Percentiles rank a stretch among this genome's conserved stretches.
phyloP scores from a whole-genome alignment of 352 stramenopile genomes.

The Globisporangium mamillatum region DNA sequence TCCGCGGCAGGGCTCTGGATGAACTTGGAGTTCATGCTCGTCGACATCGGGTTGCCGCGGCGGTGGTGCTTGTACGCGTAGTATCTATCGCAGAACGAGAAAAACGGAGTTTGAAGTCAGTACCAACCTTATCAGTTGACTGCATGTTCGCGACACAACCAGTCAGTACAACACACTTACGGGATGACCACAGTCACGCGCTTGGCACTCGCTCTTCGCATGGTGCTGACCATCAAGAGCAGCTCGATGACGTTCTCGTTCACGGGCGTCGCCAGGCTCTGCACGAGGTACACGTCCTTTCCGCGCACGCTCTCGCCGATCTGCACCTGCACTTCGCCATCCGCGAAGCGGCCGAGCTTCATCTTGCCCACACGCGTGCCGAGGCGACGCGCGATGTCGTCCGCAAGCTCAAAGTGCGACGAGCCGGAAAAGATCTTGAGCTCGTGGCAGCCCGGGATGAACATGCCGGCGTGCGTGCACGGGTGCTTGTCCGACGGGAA shows the following conservation, averaged over 20 bases:
- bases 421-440: slow-evolving; percentile 93
- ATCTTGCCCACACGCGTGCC: slow-evolving; percentile 87
- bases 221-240: slow-evolving; percentile 93
- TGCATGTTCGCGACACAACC: not conserved
- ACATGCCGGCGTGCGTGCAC: slow-evolving; percentile 89
- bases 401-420: slow-evolving; percentile 87
- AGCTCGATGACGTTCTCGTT: slow-evolving; percentile 96
- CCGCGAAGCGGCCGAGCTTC: slow-evolving; percentile 88
- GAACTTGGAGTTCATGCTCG: slow-evolving; percentile 91
- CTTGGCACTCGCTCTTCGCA: slow-evolving; percentile 91
- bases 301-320: slow-evolving; percentile 91
- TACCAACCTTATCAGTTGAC: not conserved
- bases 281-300: slow-evolving; percentile 94
- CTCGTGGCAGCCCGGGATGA: slow-evolving; percentile 90
- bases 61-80: slow-evolving; percentile 94
- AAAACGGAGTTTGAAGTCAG: not conserved
- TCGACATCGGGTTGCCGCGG: slow-evolving; percentile 78
- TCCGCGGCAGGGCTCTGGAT: slow-evolving; percentile 85
- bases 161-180: slow-evolving; percentile 36
- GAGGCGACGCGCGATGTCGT: slow-evolving; percentile 87
- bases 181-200: slow-evolving; percentile 93
- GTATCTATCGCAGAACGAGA: slow-evolving; percentile 44
- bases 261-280: slow-evolving; percentile 89
- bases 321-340: slow-evolving; percentile 92
- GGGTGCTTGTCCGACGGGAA: slow-evolving; percentile 90